Conservation (phyloP, 352 stramenopile genomes). For the Phytophthora sp. region DNA sequence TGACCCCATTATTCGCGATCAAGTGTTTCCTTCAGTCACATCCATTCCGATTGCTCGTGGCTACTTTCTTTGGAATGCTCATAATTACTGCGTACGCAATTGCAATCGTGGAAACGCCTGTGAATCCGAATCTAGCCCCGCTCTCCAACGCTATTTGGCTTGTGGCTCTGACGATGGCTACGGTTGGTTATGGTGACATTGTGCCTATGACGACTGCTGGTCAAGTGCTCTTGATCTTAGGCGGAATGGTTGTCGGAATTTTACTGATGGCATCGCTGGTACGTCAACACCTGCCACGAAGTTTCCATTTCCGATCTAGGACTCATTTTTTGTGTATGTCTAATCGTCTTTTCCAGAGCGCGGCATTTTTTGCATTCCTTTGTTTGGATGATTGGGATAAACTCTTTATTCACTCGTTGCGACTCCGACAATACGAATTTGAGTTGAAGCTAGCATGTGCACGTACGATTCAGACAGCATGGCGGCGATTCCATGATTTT, state of each 20-base stretch:
- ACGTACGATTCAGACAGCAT: conserved; percentile 67
- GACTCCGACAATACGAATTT: conserved; percentile 48
- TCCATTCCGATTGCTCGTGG: conserved; percentile 65
- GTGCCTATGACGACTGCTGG: conserved; percentile 57
- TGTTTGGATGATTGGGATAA: conserved; percentile 61
- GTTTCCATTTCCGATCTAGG: not conserved
- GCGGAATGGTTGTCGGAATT: conserved; percentile 75
- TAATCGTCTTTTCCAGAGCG: conserved; percentile 46
- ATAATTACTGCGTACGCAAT: conserved; percentile 70
- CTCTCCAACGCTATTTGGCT: conserved; percentile 72
- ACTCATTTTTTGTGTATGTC: not conserved
- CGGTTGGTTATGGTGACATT: conserved; percentile 78
- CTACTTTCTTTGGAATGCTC: conserved; percentile 47
- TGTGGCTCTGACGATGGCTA: conserved; percentile 78
- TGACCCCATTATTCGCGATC: conserved; percentile 80
- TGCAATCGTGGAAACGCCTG: conserved; percentile 65
- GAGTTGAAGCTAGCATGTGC: conserved; percentile 54
- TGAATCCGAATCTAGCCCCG: conserved; percentile 68
- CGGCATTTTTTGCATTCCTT: conserved; percentile 68
- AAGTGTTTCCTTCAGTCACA: conserved; percentile 80
- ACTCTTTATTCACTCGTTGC: conserved; percentile 63
- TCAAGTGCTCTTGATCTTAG: conserved; percentile 64
- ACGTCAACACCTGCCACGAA: conserved; percentile 13
- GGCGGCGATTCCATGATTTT: conserved; percentile 39
- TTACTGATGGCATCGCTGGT: conserved; percentile 74